Evolutionary conservation across 2,329 filamentous ascomycete species (phyloP), one percentile per base, ranked within the genome.

Genomic region (Trichoderma arundinaceum): DNA sequence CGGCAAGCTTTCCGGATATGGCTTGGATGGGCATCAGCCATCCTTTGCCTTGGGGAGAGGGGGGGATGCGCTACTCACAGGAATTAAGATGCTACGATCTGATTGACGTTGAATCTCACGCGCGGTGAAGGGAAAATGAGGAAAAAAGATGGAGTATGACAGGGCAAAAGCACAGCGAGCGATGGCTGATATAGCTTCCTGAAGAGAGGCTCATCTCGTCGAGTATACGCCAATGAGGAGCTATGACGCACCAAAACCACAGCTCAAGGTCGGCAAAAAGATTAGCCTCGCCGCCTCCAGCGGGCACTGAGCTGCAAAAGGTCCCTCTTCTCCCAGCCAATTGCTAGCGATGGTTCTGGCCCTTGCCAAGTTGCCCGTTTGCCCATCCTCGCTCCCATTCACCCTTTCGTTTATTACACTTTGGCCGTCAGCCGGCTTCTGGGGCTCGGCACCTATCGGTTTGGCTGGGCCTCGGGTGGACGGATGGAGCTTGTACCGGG

Each of bases 371-470:
- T 4, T 28, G 22, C 22, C 22, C 22, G 22, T 28, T 28, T 28
- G 22, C 4, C 22, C 22, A 28, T 28, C 22, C 22, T 33, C 49
- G 7, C 10, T 38, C 38, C 19, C 19, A 51, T 64, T 56, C 43
- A 48, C 35, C 52, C 61, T 48, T 64, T 49, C 8, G 19, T 33
- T 28, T 17, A 46, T 41, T 43, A 44, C 46, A 43, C 57, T 49
- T 43, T 44, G 39, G 46, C 54, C 59, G 43, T 48, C 49, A 59
- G 44, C 52, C 58, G 44, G 49, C 19, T 60, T 61, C 48, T 61
- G 49, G 46, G 39, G 39, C 64, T 77, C 75, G 76, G 76, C 73
- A 75, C 68, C 71, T 70, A 72, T 72, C 74, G 75, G 74, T 71
- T 71, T 74, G 64, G 70, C 19, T 32, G 46, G 38, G 58, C 59